A percentile compares a stretch with the other conserved stretches of the same genome.
Conservation (phyloP, 306 rosid species). For the Inga oerstediana region DNA sequence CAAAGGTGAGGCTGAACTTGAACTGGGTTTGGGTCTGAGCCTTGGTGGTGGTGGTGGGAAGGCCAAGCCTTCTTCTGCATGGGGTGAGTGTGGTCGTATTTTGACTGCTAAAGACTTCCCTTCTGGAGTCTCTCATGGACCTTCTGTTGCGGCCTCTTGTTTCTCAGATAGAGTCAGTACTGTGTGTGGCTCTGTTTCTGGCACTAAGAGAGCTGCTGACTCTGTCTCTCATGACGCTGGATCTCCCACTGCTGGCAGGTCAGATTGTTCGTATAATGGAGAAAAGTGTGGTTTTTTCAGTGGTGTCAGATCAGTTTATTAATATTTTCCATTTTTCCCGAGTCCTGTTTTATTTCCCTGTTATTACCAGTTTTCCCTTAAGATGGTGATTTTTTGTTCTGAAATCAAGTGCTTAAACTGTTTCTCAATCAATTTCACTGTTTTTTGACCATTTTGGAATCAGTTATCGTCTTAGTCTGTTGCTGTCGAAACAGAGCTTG, state of each 20-base stretch:
- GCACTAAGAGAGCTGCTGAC: conserved; percentile 72
- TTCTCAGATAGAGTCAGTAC: conserved; percentile 43
- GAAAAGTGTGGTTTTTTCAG: background rate
- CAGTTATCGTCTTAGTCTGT: background rate
- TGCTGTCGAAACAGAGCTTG: background rate
- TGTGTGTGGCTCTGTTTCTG: conserved; percentile 43
- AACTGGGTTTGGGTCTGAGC: conserved; percentile 56
- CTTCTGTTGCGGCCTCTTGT: conserved; percentile 40
- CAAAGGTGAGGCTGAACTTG: conserved; percentile 58
- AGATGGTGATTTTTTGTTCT: background rate
- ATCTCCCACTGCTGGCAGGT: conserved; percentile 62
- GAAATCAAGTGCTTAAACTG: background rate
- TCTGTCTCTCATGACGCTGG: conserved; percentile 58
- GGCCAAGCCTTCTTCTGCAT: conserved; percentile 36
- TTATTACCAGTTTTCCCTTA: background rate
- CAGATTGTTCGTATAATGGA: background rate
- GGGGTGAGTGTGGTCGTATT: conserved; percentile 65
- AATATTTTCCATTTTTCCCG: background rate
- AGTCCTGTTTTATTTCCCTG: background rate
- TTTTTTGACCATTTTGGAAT: background rate
- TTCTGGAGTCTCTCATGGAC: conserved; percentile 46
- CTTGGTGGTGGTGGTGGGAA: conserved; percentile 42
- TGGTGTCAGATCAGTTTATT: background rate
- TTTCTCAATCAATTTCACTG: background rate
- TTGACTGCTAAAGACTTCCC: conserved; percentile 72